These are phyloP conservation scores for Sugiyamaella valdiviana DNA, from an alignment of 805 yeast genomes.

Conservation along the genomic window DNA sequence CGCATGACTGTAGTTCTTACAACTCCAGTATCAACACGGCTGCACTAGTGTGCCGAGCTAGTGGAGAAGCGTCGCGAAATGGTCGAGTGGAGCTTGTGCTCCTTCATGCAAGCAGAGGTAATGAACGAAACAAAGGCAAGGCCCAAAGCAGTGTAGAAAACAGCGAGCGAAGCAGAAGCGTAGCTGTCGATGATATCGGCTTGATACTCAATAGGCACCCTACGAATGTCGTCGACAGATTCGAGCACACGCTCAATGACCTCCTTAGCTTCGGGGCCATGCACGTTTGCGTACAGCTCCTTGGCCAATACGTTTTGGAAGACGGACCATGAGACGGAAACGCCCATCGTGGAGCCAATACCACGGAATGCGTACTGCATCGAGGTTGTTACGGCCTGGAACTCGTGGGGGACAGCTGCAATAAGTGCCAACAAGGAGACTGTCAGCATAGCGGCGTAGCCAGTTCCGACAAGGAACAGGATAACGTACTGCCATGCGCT, in stretches of 20 bases:
- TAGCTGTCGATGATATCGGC: slow-evolving; percentile 41
- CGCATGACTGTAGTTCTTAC: no score
- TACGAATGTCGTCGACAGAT: slow-evolving; percentile 45
- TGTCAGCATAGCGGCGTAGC: slow-evolving; percentile 62
- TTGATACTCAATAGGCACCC: slow-evolving; percentile 42
- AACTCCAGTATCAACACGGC: no score
- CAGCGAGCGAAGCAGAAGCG: slow-evolving; percentile 43
- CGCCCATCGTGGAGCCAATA: slow-evolving; percentile 82
- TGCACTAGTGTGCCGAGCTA: no score
- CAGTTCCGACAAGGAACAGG: slow-evolving; percentile 53
- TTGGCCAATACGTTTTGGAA: slow-evolving; percentile 46
- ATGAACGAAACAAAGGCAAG: slow-evolving; percentile 39
- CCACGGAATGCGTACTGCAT: slow-evolving; percentile 85
- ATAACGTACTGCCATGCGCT: slow-evolving; percentile 37
- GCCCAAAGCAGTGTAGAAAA: slow-evolving; percentile 41
- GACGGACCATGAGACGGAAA: slow-evolving; percentile 59
- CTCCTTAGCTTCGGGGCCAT: slow-evolving; percentile 24
- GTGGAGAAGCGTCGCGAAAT: slow-evolving; percentile 1
- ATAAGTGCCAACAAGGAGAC: slow-evolving; percentile 68
- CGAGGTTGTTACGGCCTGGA: slow-evolving; percentile 82
- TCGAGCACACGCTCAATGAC: slow-evolving; percentile 40
- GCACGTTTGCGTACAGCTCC: slow-evolving; percentile 26
- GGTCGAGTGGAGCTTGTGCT: slow-evolving; percentile 48
- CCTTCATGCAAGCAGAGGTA: slow-evolving; percentile 44
- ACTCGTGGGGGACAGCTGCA: slow-evolving; percentile 60